These are phyloP conservation scores for Agrocybe praecox DNA, from an alignment of 768 basidiomycete species.

Conservation along the genomic window DNA sequence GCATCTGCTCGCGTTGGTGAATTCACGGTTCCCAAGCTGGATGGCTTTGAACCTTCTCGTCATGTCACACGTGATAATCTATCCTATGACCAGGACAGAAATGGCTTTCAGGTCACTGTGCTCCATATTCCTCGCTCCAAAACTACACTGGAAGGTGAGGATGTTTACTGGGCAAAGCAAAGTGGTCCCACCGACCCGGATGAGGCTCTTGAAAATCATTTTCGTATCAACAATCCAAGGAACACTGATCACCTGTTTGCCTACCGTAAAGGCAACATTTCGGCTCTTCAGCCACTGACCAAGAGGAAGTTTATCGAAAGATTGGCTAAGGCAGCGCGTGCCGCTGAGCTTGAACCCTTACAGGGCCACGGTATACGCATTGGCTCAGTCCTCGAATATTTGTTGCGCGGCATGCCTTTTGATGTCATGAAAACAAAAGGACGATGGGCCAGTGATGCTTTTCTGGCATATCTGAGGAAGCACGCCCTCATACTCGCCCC, in stretches of 20 bases:
- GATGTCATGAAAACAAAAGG: constrained; percentile 27
- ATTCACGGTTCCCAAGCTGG: too few species aligned
- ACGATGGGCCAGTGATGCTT: too few species aligned
- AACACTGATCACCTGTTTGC: too few species aligned
- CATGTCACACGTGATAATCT: too few species aligned
- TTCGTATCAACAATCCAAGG: constrained; percentile 29
- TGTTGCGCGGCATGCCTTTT: constrained; percentile 23
- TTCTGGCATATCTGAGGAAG: constrained; percentile 27
- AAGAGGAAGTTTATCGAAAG: too few species aligned
- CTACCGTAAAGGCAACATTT: too few species aligned
- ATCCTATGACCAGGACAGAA: too few species aligned
- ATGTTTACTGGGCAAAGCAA: constrained; percentile 26
- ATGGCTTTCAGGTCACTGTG: constrained; percentile 11
- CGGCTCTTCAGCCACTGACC: too few species aligned
- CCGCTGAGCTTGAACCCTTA: constrained; percentile 6
- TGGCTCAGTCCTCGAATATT: constrained; percentile 26
- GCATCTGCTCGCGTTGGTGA: constrained; percentile 19
- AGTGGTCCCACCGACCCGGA: constrained; percentile 18
- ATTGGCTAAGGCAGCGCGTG: background rate
- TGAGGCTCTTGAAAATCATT: constrained; percentile 21
- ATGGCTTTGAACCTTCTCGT: constrained; percentile 21
- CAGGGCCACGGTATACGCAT: constrained; percentile 33
- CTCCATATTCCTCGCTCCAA: constrained; percentile 16
- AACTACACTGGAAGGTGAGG: constrained; percentile 28
- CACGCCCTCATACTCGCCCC: constrained; percentile 17